A percentile compares a stretch with the other conserved stretches of the same genome.
phyloP scores from a whole-genome alignment of 2,329 filamentous ascomycete genomes.

The Ceratocystis lukuohia region DNA sequence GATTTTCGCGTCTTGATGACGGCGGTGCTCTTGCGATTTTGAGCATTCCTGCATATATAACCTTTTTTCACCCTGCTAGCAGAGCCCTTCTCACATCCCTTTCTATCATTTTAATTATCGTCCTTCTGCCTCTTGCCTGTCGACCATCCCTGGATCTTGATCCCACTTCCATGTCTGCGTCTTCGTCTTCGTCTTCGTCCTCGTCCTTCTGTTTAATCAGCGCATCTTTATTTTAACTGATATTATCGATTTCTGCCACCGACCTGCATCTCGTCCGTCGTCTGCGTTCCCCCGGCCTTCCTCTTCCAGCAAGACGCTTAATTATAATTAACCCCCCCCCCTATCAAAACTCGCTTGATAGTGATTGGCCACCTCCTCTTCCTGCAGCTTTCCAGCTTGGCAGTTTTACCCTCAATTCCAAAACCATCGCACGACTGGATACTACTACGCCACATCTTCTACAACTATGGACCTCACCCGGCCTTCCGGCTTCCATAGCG shows the following conservation, averaged over 20 bases:
- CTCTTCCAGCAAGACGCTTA: neutral
- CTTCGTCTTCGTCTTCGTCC: neutral
- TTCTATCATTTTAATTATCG: neutral
- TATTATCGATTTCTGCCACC: neutral
- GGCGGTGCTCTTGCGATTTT: neutral
- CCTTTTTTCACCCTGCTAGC: neutral
- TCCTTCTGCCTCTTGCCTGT: neutral
- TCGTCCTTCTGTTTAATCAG: neutral
- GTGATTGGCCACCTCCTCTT: constrained; percentile 3
- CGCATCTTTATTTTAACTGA: neutral
- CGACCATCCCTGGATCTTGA: neutral
- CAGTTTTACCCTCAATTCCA: neutral
- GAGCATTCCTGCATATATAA: neutral
- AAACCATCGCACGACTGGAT: neutral
- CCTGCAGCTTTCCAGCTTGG: neutral
- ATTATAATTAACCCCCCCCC: neutral
- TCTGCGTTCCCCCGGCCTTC: neutral
- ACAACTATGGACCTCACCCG: constrained; percentile 10
- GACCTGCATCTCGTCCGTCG: neutral
- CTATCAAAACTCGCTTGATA: neutral
- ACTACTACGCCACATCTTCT: neutral
- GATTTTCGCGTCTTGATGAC: neutral
- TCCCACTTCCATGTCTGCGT: neutral
- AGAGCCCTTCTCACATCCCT: neutral
- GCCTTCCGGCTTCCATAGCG: neutral